Base-by-base conservation (phyloP, 148 eudicot species). In the Nyssa sinensis region DNA sequence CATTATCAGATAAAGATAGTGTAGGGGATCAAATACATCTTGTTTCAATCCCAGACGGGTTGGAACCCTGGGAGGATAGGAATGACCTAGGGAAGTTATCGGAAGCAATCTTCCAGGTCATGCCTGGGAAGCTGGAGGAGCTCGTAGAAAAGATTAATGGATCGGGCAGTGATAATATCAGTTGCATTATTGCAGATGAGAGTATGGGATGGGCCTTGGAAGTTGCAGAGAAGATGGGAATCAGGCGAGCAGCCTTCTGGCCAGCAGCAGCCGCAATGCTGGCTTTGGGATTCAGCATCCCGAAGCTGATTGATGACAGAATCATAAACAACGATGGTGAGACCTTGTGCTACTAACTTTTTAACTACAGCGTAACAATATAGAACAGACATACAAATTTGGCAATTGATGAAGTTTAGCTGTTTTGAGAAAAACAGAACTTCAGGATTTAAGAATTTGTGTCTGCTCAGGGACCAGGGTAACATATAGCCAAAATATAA, bases 21-120 rank as follows among this genome's bases (percentile, higher is more conserved):
- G 31, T 37, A 7, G 77, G 65, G 57, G 66, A 75, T 32, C 58
- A 49, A 25, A 67, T 75, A 28, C 66, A 58, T n/a, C 19, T 75
- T 55, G 67, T 67, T 69, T 57, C 78, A 23, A 30, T 75, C 58
- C 78, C 78, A 3, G 78, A 75, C 58, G 78, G 78, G n/a, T 59
- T 75, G 34, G 72, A 75, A 64, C 60, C 72, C 10, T 34, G 59
- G 72, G 78, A 67, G 21, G 66, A 67, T 49, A 75, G 72, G 44
- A 67, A 13, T 67, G 72, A 67, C 30, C 24, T 67, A 23, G 35
- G 59, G 34, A 75, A 58, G 66, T 33, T 75, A 47, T 17, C 66
- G 1, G 35, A 66, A 21, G 47, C 78, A 30, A 57, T 75, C 51
- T 44, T 28, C 49, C 27, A 25, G 23, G 37, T 69, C 72, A 75